These are phyloP conservation scores for Blastocystis sp. DNA, from an alignment of 352 stramenopile species.

Conservation along the genomic window DNA sequence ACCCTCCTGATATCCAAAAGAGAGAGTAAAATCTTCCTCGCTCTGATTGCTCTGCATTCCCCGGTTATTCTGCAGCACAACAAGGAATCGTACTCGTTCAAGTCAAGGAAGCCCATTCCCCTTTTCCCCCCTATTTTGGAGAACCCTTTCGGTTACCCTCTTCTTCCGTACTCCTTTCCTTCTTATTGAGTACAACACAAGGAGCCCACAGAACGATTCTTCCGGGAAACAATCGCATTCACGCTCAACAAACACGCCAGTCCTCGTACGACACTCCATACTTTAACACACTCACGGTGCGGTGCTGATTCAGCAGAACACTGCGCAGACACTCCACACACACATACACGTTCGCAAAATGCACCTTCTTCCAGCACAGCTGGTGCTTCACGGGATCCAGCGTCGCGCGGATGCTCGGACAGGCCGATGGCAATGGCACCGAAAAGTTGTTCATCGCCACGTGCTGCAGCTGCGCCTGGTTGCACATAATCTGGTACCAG, in stretches of 20 bases:
- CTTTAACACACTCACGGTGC: conserved; percentile 30
- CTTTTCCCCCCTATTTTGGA: too few relatives aligned
- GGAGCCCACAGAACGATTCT: too few relatives aligned
- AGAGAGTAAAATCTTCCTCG: background rate
- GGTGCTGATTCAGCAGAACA: conserved; percentile 52
- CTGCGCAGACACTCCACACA: conserved; percentile 60
- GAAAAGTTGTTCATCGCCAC: conserved; percentile 69
- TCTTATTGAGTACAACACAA: too few relatives aligned
- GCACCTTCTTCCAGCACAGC: conserved; percentile 57
- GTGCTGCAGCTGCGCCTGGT: conserved; percentile 28
- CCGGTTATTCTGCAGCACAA: background rate
- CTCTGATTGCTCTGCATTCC: background rate
- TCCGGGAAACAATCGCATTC: too few relatives aligned
- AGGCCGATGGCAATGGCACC: conserved; percentile 11
- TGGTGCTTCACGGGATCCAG: conserved; percentile 62
- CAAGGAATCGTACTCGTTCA: background rate
- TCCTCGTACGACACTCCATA: conserved; percentile 13
- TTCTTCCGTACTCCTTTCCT: too few relatives aligned
- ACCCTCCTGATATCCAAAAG: background rate
- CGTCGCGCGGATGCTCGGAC: conserved; percentile 52
- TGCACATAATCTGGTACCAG: conserved; percentile 67
- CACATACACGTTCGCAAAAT: conserved; percentile 64
- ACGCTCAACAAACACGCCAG: too few relatives aligned
- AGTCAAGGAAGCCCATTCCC: too few relatives aligned
- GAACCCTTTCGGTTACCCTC: too few relatives aligned